These are phyloP conservation scores for Aeschynomene evenia DNA, from an alignment of 306 rosid genomes.

Conservation along the genomic window DNA sequence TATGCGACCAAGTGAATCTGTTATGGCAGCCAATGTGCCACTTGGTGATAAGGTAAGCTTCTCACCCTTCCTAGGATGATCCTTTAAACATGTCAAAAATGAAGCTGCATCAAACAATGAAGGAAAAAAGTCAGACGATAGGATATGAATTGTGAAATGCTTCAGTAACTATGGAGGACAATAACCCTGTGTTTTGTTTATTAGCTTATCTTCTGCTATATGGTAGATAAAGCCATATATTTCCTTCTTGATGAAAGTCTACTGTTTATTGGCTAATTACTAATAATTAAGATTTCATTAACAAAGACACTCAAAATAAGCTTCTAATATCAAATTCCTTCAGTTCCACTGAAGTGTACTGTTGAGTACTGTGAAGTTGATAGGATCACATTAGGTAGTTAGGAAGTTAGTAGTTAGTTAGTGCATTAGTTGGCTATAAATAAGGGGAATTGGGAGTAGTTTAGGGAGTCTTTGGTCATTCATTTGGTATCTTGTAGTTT, in stretches of 20 bases:
- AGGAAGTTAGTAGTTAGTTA: too few relatives aligned
- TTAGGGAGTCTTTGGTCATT: too few relatives aligned
- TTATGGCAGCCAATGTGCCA: conserved; percentile 94
- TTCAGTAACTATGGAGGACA: not conserved
- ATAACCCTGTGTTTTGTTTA: not conserved
- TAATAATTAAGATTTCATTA: not conserved
- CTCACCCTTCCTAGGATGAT: conserved; percentile 97
- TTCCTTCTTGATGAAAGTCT: not conserved
- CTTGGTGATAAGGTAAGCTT: conserved; percentile 95
- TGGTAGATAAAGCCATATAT: conserved; percentile 14
- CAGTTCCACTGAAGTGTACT: not conserved
- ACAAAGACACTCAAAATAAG: not conserved
- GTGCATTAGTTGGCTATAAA: too few relatives aligned
- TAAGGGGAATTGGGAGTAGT: too few relatives aligned
- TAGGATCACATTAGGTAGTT: too few relatives aligned
- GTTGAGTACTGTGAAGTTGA: too few relatives aligned
- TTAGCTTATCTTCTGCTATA: not conserved
- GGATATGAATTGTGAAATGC: conserved; percentile 21
- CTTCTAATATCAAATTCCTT: not conserved
- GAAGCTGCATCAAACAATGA: conserved; percentile 65
- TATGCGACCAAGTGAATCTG: conserved; percentile 98
- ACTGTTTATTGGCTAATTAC: not conserved
- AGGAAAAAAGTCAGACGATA: conserved; percentile 29
- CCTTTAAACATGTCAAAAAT: conserved; percentile 86
- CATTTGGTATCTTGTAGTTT: too few relatives aligned